Base-by-base conservation (phyloP, 257 asterid species). In the Nicotiana undulata region DNA sequence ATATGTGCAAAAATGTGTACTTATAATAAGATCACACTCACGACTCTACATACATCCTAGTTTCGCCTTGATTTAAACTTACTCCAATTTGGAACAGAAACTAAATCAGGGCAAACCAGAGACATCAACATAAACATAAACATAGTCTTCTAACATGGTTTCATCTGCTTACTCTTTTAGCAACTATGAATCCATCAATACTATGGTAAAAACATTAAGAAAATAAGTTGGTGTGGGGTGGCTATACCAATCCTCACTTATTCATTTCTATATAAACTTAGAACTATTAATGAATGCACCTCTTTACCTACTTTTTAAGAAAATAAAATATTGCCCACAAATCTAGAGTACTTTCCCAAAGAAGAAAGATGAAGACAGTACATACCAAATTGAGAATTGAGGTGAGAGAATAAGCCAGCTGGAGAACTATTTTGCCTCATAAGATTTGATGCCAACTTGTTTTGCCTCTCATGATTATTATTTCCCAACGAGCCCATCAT, bases 401-500 rank as follows among this genome's bases (percentile, higher is more conserved):
- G 80, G 29, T 87, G 92, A 75, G 94, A 87, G 87, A 90, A 86
- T 67, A 91, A 83, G 40, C 93, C 97, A 85, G 94, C 85, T 76
- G 98, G 97, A 12, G 94, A 90, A 81, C 92, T 94, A 65, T 87
- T 91, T 61, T 94, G 97, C 83, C 97, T 88, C 89, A 81, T 32
- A 63, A 92, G 89, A 75, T 79, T 82, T 7, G 88, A 82, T 76
- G 89, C 83, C 75, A 86, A 80, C 80, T 82, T 94, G 75, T 86
- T 90, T 61, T 94, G 97, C 81, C 97, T 88, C 89, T 80, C 20
- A 59, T 89, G 89, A 77, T 76, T 77, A 87, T 83, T 58, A 81
- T 5, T 68, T 76, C 85, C 87, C 67, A 58, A 20, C n/a, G 91
- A 86, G 58, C 81, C 80, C 81, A 80, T 82, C 52, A 63, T 85